Evolutionary conservation across 2,329 filamentous ascomycete species (phyloP).

Genomic region (Apiospora kogelbergensis): DNA sequence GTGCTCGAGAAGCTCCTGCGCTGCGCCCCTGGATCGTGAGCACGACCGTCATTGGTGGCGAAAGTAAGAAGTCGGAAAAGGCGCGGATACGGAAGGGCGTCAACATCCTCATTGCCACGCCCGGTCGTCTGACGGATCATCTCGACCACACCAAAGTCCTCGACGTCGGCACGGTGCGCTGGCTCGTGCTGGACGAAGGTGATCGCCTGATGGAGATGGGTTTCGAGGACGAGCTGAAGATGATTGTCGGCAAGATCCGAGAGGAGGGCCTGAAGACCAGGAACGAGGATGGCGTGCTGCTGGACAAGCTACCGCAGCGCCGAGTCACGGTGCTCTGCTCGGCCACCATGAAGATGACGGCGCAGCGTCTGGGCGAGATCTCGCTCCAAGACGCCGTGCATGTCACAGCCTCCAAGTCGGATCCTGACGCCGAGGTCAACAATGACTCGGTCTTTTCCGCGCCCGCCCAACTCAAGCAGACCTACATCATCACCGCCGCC

Average conservation of each 20-base stretch:
- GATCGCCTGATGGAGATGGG: constrained; percentile 98
- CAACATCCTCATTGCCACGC: constrained; percentile 94
- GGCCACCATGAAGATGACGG: constrained; percentile 96
- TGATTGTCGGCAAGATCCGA: constrained; percentile 79
- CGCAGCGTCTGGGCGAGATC: constrained; percentile 90
- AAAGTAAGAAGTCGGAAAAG: constrained; percentile 80
- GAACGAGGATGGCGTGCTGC: constrained; percentile 56
- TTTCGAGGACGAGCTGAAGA: constrained; percentile 90
- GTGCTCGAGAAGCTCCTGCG: constrained; percentile 83
- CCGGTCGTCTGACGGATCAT: constrained; percentile 87
- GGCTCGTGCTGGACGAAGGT: constrained; percentile 93
- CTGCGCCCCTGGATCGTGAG: constrained; percentile 93
- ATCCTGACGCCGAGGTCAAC: constrained; percentile 44
- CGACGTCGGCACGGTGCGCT: constrained; percentile 84
- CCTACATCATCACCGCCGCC: constrained; percentile 81
- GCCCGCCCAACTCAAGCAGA: constrained; percentile 90
- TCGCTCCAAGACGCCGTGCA: constrained; percentile 91
- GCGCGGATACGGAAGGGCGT: constrained; percentile 89
- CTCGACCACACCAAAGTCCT: constrained; percentile 88
- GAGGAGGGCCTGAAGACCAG: constrained; percentile 59
- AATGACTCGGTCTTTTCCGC: constrained; percentile 68
- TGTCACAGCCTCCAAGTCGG: constrained; percentile 66
- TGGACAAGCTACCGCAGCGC: constrained; percentile 69
- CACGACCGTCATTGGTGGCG: constrained; percentile 74
- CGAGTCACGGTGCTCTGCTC: constrained; percentile 90